phyloP scores from a whole-genome alignment of 495 filamentous ascomycete genomes.

The Chaetomium fimeti region DNA sequence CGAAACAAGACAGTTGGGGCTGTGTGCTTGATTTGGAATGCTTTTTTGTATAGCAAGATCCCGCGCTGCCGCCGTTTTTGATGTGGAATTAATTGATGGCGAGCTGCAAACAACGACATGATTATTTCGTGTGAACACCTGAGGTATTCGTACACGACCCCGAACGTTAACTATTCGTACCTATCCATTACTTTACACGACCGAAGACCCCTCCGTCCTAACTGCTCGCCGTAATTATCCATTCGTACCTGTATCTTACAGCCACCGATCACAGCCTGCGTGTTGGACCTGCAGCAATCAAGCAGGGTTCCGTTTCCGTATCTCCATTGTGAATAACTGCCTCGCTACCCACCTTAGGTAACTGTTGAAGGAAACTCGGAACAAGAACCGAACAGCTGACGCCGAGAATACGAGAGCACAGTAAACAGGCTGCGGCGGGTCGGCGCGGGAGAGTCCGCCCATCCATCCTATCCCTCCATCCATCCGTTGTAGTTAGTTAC shows the following conservation, averaged over 20 bases:
- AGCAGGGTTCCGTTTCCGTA: neutral
- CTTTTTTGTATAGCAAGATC: too few species aligned
- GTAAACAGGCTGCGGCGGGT: neutral
- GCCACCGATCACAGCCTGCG: too few species aligned
- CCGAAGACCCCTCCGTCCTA: too few species aligned
- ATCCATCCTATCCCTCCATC: neutral
- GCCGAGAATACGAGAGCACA: constrained; percentile 5
- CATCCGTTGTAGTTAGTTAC: neutral
- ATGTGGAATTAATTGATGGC: too few species aligned
- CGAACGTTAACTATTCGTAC: too few species aligned
- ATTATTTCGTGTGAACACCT: too few species aligned
- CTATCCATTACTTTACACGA: too few species aligned
- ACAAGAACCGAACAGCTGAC: neutral
- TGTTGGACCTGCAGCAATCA: neutral
- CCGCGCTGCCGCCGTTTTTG: too few species aligned
- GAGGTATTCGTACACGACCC: too few species aligned
- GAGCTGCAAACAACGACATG: too few species aligned
- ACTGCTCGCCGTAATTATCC: neutral
- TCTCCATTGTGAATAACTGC: neutral
- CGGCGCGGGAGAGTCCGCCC: constrained; percentile 9
- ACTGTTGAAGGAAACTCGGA: neutral
- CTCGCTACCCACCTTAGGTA: too few species aligned
- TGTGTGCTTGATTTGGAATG: neutral
- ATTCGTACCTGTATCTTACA: neutral
- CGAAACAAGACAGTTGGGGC: constrained; percentile 6